Conservation (phyloP, 495 filamentous ascomycete genomes). For the Penicillium malachiteum region DNA sequence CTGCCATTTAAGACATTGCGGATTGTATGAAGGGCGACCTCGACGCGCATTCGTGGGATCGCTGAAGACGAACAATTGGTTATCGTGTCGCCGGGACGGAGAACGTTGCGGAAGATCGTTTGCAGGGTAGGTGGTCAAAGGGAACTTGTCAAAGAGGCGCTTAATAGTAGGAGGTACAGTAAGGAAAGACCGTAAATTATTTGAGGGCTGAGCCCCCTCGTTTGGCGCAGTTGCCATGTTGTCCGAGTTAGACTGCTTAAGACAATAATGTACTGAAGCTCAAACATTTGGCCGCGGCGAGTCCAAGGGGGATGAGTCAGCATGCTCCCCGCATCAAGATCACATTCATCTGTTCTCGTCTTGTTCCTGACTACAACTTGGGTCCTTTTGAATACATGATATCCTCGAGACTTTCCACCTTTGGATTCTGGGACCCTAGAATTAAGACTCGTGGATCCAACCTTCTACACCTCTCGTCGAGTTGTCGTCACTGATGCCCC, state of each 20-base stretch:
- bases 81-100: slow-evolving; percentile 43
- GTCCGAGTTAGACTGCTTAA: background rate
- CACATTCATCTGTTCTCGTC: background rate
- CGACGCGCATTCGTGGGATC: slow-evolving; percentile 59
- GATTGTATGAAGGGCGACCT: slow-evolving; percentile 82
- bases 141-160: slow-evolving; percentile 79
- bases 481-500: slow-evolving; percentile 7
- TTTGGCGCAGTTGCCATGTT: slow-evolving; percentile 33
- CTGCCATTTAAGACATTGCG: slow-evolving; percentile 95
- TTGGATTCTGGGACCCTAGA: background rate
- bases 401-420: background rate
- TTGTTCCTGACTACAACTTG: background rate
- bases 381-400: background rate
- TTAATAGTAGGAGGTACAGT: slow-evolving; percentile 74
- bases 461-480: background rate
- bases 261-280: background rate
- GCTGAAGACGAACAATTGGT: slow-evolving; percentile 77
- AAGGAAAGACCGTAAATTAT: slow-evolving; percentile 46
- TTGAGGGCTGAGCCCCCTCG: slow-evolving; percentile 25
- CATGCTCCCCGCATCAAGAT: background rate
- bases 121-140: slow-evolving; percentile 71
- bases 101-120: slow-evolving; percentile 72
- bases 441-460: background rate
- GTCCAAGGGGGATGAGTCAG: slow-evolving; percentile 9
- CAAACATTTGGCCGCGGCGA: background rate